Conservation (phyloP, 305 asterid species). For the Ajuga reptans region DNA sequence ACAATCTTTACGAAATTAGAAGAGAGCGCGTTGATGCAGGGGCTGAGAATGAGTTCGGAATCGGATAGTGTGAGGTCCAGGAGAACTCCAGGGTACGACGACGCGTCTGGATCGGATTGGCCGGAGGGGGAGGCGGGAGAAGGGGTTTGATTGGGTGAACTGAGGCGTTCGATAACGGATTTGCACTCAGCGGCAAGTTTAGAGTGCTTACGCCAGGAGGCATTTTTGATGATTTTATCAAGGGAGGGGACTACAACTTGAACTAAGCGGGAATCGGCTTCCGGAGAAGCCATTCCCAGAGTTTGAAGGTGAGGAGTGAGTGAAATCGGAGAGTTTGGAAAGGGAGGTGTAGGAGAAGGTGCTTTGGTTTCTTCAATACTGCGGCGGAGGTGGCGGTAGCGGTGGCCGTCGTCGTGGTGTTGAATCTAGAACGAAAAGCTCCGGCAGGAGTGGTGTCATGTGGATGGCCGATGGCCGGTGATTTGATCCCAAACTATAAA, state of each 20-base stretch:
- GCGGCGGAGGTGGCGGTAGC: not conserved
- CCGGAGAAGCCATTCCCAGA: constrained; percentile 96
- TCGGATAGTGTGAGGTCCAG: constrained; percentile 60
- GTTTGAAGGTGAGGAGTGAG: constrained; percentile 18
- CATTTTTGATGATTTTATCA: constrained; percentile 77
- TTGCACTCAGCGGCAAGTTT: constrained; percentile 80
- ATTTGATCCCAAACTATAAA: constrained; percentile 5
- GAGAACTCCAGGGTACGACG: constrained; percentile 62
- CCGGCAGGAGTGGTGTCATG: constrained; percentile 1
- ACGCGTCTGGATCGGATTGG: constrained; percentile 45
- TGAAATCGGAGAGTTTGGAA: not conserved
- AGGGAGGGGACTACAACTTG: constrained; percentile 62
- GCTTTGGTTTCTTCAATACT: not conserved
- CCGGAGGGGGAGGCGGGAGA: constrained; percentile 40
- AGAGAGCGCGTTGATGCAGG: constrained; percentile 60
- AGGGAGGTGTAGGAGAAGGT: not conserved
- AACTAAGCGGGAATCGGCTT: constrained; percentile 86
- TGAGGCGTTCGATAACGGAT: constrained; percentile 68
- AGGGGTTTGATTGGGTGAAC: constrained; percentile 40
- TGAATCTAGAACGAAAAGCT: not conserved
- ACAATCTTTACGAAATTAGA: constrained; percentile 60
- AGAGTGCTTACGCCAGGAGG: constrained; percentile 92
- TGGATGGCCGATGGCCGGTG: constrained; percentile 14
- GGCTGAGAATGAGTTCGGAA: constrained; percentile 70
- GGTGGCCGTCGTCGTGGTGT: constrained; percentile 1